Conservation (phyloP, 208 protist genomes). For the Leishmania mexicana region DNA sequence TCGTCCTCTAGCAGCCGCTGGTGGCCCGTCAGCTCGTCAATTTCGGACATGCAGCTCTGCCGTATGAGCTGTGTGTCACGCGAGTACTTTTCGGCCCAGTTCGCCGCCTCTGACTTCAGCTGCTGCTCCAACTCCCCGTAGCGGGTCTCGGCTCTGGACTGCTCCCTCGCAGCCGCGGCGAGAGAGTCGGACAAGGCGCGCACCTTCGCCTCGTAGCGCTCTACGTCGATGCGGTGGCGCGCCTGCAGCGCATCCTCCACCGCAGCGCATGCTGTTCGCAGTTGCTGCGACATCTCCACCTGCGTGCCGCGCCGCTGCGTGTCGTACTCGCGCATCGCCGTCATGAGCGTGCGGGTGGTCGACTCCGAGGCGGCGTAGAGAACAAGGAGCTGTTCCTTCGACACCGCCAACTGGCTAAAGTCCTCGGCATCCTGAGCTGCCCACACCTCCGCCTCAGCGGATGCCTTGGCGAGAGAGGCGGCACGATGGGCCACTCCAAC, state of each 20-base stretch:
- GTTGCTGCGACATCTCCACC: conserved; percentile 17
- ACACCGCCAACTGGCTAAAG: conserved; percentile 14
- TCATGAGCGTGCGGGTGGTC: not conserved
- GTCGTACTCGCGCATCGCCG: conserved; percentile 2
- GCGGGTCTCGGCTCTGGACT: not conserved
- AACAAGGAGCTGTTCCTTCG: not conserved
- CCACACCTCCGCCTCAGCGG: conserved; percentile 13
- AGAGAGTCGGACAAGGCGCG: conserved; percentile 9
- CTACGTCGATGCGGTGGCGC: conserved; percentile 7
- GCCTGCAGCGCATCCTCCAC: conserved; percentile 18
- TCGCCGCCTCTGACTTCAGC: not conserved
- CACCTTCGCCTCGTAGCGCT: conserved; percentile 18
- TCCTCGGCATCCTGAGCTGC: conserved; percentile 20
- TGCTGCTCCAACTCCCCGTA: conserved; percentile 13
- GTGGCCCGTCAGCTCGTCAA: conserved; percentile 17
- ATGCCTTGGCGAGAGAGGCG: not conserved
- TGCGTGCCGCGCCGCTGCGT: not conserved
- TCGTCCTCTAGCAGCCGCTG: conserved; percentile 21
- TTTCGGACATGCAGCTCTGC: conserved; percentile 15
- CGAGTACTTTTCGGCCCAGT: conserved; percentile 8
- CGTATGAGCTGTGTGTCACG: conserved; percentile 19
- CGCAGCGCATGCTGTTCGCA: conserved; percentile 11
- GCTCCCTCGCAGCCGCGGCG: not conserved
- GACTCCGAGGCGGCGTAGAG: conserved; percentile 15
- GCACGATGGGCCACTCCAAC: conserved; percentile 4